These are phyloP conservation scores for Dimocarpus longan DNA, from an alignment of 345 rosid genomes.

Conservation along the genomic window DNA sequence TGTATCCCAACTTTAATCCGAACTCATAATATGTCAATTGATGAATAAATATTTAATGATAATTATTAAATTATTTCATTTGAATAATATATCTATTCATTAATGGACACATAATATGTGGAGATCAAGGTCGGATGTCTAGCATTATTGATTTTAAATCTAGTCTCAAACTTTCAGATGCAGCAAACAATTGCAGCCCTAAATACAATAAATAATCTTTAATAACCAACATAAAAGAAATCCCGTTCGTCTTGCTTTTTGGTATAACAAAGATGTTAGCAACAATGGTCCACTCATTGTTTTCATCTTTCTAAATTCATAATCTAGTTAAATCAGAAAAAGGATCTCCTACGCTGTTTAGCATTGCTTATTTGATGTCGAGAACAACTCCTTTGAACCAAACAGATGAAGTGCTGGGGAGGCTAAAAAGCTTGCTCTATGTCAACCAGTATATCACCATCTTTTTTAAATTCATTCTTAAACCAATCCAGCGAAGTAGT, in stretches of 20 bases:
- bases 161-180: background rate
- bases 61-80: no score
- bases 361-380: slow-evolving; percentile 56
- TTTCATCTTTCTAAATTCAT: slow-evolving; percentile 10
- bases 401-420: slow-evolving; percentile 81
- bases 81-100: no score
- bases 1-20: no score
- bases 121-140: no score
- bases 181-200: background rate
- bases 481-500: slow-evolving; percentile 73
- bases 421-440: slow-evolving; percentile 88
- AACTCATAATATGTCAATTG: no score
- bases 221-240: slow-evolving; percentile 30
- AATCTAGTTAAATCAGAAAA: slow-evolving; percentile 19
- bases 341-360: slow-evolving; percentile 61
- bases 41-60: no score
- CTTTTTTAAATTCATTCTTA: slow-evolving; percentile 69
- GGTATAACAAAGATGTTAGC: slow-evolving; percentile 79
- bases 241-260: slow-evolving; percentile 91
- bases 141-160: background rate
- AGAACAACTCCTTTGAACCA: slow-evolving; percentile 71
- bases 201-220: background rate
- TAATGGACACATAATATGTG: no score
- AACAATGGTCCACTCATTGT: background rate
- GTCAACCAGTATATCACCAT: slow-evolving; percentile 82